Conservation (phyloP, 768 basidiomycete genomes). For the Pleurotus eryngii region DNA sequence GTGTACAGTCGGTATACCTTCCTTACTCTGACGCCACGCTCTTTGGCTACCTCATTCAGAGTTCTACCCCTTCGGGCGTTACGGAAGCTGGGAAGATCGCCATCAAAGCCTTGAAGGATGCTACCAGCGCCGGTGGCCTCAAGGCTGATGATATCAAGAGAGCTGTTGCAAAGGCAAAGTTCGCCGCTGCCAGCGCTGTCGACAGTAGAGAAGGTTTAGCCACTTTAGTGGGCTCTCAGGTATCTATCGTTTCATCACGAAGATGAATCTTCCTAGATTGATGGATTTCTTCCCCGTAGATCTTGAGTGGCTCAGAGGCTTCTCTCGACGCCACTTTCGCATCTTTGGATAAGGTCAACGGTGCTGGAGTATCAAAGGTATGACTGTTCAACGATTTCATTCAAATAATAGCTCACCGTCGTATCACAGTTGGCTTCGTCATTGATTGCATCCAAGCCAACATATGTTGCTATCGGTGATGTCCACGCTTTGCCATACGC, state of each 20-base stretch:
- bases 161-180: constrained; percentile 88
- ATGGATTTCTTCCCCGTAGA: constrained; percentile 30
- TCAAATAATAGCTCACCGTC: too few species aligned
- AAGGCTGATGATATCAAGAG: constrained; percentile 70
- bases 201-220: constrained; percentile 73
- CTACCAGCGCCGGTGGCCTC: constrained; percentile 55
- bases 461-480: constrained; percentile 85
- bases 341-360: constrained; percentile 67
- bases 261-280: too few species aligned
- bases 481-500: constrained; percentile 72
- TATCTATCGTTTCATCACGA: constrained; percentile 26
- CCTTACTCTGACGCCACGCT: constrained; percentile 92
- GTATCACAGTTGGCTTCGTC: constrained; percentile 53
- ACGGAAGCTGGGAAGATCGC: constrained; percentile 68
- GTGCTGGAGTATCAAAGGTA: constrained; percentile 70
- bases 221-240: constrained; percentile 60
- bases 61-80: constrained; percentile 56
- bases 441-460: constrained; percentile 75
- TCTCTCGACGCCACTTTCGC: constrained; percentile 63
- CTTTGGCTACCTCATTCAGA: constrained; percentile 80
- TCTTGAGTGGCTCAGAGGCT: constrained; percentile 52
- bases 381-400: constrained; percentile 10
- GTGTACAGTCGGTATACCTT: constrained; percentile 72
- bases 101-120: constrained; percentile 62
- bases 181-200: constrained; percentile 63